A percentile compares a stretch with the other conserved stretches of the same genome.
Conservation (phyloP, 2,329 filamentous ascomycete genomes). For the Botrytis deweyae region DNA sequence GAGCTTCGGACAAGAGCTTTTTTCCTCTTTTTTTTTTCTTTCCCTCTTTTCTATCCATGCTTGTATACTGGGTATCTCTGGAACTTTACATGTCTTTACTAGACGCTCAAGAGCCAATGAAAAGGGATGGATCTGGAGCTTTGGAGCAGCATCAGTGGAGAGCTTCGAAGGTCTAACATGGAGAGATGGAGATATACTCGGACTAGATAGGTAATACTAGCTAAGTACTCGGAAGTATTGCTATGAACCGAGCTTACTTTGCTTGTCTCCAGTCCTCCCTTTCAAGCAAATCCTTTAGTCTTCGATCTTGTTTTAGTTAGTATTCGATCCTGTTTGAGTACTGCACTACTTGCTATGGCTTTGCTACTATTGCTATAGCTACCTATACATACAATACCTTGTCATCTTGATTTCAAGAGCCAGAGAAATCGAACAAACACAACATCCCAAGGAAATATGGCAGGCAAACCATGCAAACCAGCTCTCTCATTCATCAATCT, state of each 20-base stretch:
- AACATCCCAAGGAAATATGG: neutral
- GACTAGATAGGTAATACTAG: neutral
- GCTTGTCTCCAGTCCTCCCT: neutral
- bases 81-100: neutral
- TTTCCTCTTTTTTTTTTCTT: neutral
- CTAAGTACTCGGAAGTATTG: neutral
- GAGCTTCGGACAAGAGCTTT: constrained; percentile 12
- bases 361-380: neutral
- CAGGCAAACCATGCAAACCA: neutral
- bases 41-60: constrained; percentile 1
- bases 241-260: neutral
- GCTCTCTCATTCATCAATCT: neutral
- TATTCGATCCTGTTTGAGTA: neutral
- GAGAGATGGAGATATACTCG: neutral
- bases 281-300: neutral
- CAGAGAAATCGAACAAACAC: neutral
- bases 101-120: neutral
- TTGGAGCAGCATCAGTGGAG: neutral
- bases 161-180: neutral
- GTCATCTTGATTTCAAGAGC: neutral
- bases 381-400: neutral
- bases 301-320: neutral
- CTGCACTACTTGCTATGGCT: too few relatives aligned
- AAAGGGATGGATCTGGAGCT: neutral
- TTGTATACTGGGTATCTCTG: neutral